Evolutionary conservation across 331 rosid species (phyloP), one percentile per base, ranked within the genome.

Genomic region (Ulmus americana): DNA sequence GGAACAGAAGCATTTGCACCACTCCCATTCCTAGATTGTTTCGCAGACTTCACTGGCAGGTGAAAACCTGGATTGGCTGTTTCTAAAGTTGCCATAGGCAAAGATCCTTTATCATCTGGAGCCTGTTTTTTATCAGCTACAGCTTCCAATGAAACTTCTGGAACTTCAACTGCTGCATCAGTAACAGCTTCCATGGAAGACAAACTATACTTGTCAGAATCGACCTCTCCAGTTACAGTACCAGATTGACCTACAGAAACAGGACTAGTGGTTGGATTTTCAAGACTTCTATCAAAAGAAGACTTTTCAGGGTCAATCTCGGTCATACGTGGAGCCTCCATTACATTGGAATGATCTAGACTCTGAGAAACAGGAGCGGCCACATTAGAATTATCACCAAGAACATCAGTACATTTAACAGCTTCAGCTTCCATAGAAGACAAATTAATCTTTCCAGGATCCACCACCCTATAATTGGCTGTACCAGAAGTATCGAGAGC

Each of bases 41-140:
- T 63, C 46, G 69, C 88, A 68, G 8, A 20, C 51, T 62, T 69
- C 47, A 40, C 71, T 8, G 76, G 70, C 60, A 74, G 54, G 70
- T 78, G 72, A 28, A 73, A 51, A 45, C 65, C 56, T 59, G 52
- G 51, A 74, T 79, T 45, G 12, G 73, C 67, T 18, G 57, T 58
- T 55, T 57, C 79, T 43, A 13, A 18, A 44, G 45, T 64, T 13
- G 42, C 63, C 63, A 48, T 38, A 59, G 44, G 73, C 3, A 76
- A 74, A 68, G 44, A 41, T 65, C 70, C 55, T 55, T 73, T 79
- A 70, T 56, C 80, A 71, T 78, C 55, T 56, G 0, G 12, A 20
- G 41, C 51, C 55, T 18, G 42, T 38, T 28, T 28, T 28, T 28
- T 28, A 28, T 44, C 76, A 65, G 50, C 50, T 50, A 15, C 65